Conservation (phyloP, 2,329 filamentous ascomycete genomes). For the Kalmusia sp. region DNA sequence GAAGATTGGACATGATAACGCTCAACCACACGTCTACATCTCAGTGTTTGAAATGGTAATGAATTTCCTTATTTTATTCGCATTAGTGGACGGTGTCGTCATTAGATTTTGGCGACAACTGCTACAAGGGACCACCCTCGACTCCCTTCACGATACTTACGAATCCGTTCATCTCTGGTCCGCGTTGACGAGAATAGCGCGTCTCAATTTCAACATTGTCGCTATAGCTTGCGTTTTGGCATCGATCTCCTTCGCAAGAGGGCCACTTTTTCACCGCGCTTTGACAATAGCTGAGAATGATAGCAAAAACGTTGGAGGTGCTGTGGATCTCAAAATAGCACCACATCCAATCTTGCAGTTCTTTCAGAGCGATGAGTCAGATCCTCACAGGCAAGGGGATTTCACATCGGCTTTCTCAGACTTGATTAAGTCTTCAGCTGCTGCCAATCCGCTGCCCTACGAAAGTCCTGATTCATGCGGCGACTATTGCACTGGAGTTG, state of each 20-base stretch:
- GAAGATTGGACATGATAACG: conserved; percentile 22
- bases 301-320: neutral
- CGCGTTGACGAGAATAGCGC: conserved; percentile 18
- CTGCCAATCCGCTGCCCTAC: conserved; percentile 10
- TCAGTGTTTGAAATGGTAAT: conserved; percentile 28
- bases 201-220: conserved; percentile 25
- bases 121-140: conserved; percentile 23
- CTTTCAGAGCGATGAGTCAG: conserved; percentile 12
- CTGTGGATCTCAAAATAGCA: conserved; percentile 17
- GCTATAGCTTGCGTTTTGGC: conserved; percentile 25
- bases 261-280: conserved; percentile 30
- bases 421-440: conserved; percentile 8
- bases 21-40: conserved; percentile 29
- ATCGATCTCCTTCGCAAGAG: conserved; percentile 18
- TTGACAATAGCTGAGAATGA: conserved; percentile 13
- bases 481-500: conserved; percentile 16
- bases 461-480: conserved; percentile 13
- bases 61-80: conserved; percentile 26
- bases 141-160: conserved; percentile 26
- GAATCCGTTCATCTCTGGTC: conserved; percentile 22
- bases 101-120: conserved; percentile 28
- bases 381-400: conserved; percentile 15
- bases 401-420: conserved; percentile 13
- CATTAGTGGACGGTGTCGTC: conserved; percentile 25
- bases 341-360: conserved; percentile 17